phyloP scores from a whole-genome alignment of 1,284 basidiomycete genomes.

The Farysia itapuensis region DNA sequence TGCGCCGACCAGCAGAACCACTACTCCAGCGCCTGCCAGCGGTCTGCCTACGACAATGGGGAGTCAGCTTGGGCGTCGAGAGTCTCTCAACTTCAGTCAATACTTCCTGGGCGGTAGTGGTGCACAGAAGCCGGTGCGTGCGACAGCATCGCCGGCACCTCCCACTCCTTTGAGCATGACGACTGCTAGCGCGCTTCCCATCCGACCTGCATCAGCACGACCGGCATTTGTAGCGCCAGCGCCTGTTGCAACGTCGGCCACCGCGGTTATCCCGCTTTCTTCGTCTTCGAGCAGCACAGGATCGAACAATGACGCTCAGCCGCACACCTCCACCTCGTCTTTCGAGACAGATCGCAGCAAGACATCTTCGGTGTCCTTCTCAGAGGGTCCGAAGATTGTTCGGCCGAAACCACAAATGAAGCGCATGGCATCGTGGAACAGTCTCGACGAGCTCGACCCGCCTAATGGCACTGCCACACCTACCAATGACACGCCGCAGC shows the following conservation, averaged over 20 bases:
- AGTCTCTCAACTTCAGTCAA: constrained; percentile 2
- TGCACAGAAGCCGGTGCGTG: constrained; percentile 3
- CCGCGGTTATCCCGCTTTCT: constrained; percentile 5
- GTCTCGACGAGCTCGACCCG: constrained; percentile 22
- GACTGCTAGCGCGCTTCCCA: constrained; percentile 12
- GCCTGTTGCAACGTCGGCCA: constrained; percentile 8
- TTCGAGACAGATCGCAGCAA: constrained; percentile 7
- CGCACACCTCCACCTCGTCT: constrained; percentile 26
- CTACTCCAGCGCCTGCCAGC: constrained; percentile 17
- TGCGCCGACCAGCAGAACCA: constrained; percentile 23
- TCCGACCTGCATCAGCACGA: constrained; percentile 23
- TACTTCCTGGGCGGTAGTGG: constrained; percentile 17
- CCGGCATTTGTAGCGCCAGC: neutral
- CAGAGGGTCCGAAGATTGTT: constrained; percentile 10
- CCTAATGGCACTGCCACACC: neutral
- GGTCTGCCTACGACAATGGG: neutral
- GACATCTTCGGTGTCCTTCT: neutral
- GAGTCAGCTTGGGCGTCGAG: neutral
- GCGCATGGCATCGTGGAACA: constrained; percentile 27
- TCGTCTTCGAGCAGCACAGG: constrained; percentile 6
- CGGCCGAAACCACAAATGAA: constrained; percentile 21
- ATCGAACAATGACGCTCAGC: constrained; percentile 5
- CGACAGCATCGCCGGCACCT: constrained; percentile 14
- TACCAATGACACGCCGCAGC: neutral
- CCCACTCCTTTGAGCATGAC: neutral